Evolutionary conservation across 257 asterid species (phyloP).

Genomic region (Solanum chaucha): DNA sequence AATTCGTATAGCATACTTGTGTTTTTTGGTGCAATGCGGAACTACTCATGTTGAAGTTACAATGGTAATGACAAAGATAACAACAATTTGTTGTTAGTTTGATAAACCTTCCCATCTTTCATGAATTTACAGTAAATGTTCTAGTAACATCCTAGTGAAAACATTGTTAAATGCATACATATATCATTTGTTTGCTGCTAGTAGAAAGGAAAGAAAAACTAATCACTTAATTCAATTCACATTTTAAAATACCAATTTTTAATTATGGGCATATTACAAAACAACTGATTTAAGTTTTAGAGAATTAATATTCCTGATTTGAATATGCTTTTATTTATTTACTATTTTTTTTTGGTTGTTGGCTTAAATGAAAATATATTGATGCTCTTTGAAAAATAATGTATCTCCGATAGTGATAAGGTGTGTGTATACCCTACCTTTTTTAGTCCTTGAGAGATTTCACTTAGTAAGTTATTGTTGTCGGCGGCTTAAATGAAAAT

Average conservation of each 20-base stretch:
- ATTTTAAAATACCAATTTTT: not conserved
- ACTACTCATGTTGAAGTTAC: not conserved
- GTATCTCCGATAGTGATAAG: not conserved
- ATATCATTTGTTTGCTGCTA: not conserved
- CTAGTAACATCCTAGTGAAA: not conserved
- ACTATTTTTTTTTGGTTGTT: not conserved
- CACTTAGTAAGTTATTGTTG: accelerated
- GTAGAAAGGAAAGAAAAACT: not conserved
- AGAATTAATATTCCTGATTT: not conserved
- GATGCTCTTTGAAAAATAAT: too few species aligned
- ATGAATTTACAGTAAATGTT: not conserved
- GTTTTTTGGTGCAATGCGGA: not conserved
- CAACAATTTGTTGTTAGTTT: not conserved
- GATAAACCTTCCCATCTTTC: not conserved
- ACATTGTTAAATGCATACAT: not conserved
- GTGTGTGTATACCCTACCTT: accelerated
- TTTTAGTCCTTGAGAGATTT: accelerated
- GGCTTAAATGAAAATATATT: too few species aligned
- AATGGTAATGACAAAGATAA: not conserved
- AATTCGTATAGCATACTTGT: not conserved
- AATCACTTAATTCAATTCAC: not conserved
- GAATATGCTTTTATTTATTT: not conserved
- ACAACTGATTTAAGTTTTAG: not conserved
- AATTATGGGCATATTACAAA: not conserved
- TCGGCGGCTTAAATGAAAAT: accelerated